Percentiles rank a stretch among this genome's conserved stretches.
These are phyloP conservation scores for Brassica hybrid DNA, from an alignment of 441 rosid genomes.

Conservation along the genomic window DNA sequence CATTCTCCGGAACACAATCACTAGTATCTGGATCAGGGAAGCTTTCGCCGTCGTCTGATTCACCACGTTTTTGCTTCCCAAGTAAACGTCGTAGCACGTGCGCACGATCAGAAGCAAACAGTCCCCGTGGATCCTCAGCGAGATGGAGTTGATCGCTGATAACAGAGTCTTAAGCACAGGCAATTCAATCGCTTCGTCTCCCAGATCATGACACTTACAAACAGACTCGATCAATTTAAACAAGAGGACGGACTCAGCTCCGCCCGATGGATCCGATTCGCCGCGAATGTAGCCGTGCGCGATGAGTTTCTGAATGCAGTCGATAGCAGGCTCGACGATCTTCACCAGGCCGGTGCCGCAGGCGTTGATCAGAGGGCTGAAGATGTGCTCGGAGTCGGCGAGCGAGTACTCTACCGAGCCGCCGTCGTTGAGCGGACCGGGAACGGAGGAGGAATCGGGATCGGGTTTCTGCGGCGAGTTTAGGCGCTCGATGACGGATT, in stretches of 20 bases:
- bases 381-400: constrained; percentile 78
- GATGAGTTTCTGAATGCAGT: constrained; percentile 85
- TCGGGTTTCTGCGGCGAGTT: constrained; percentile 36
- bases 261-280: constrained; percentile 88
- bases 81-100: constrained; percentile 91
- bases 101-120: constrained; percentile 87
- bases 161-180: constrained; percentile 78
- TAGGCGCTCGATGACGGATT: constrained; percentile 62
- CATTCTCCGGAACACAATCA: constrained; percentile 96
- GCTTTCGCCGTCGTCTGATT: constrained; percentile 97
- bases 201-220: constrained; percentile 82
- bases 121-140: constrained; percentile 91
- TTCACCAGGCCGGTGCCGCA: constrained; percentile 68
- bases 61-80: constrained; percentile 88
- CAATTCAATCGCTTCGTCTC: constrained; percentile 85
- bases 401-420: constrained; percentile 71
- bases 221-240: constrained; percentile 75
- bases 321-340: constrained; percentile 93
- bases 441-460: constrained; percentile 67
- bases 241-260: constrained; percentile 68
- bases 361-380: constrained; percentile 82
- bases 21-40: constrained; percentile 93
- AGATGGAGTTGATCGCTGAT: constrained; percentile 87
- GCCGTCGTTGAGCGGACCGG: constrained; percentile 90
- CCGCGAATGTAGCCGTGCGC: constrained; percentile 94